These are phyloP conservation scores for Tetrahymena thermophila DNA, from an alignment of 73 alveolate species.

Conservation along the genomic window DNA sequence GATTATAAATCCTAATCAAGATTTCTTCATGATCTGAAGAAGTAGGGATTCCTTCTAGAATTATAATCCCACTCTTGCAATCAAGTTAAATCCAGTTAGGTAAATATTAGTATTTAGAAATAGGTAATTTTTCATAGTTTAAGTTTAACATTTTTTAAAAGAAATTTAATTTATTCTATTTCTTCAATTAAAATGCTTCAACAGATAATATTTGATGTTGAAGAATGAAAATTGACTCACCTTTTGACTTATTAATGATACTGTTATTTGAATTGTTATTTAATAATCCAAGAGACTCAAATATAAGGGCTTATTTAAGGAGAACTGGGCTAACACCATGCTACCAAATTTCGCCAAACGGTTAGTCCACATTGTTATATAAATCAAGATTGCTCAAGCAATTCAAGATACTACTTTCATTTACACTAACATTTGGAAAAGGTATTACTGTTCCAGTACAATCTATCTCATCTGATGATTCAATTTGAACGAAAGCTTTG, in stretches of 20 bases:
- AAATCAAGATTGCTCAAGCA: not conserved
- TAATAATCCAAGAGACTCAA: not conserved
- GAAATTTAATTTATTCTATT: not conserved
- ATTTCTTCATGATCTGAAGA: not conserved
- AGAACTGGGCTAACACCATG: not conserved
- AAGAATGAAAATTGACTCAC: not conserved
- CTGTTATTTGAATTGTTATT: not conserved
- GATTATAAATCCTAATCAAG: not conserved
- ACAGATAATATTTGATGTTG: not conserved
- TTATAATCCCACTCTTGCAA: not conserved
- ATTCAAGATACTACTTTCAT: not conserved
- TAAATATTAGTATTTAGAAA: not conserved
- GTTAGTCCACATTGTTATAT: not conserved
- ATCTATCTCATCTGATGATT: not conserved
- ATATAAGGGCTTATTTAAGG: not conserved
- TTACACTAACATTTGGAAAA: not conserved
- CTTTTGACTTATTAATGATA: not conserved
- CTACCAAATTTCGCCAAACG: not conserved
- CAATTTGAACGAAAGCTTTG: not conserved
- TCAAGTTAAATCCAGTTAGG: not conserved
- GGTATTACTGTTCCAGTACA: not conserved
- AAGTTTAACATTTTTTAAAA: not conserved
- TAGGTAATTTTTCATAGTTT: not conserved
- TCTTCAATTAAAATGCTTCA: not conserved
- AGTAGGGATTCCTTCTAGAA: not conserved